Conservation (phyloP, 371 early-diverging fungal genomes). For the Lichtheimia ornata region DNA sequence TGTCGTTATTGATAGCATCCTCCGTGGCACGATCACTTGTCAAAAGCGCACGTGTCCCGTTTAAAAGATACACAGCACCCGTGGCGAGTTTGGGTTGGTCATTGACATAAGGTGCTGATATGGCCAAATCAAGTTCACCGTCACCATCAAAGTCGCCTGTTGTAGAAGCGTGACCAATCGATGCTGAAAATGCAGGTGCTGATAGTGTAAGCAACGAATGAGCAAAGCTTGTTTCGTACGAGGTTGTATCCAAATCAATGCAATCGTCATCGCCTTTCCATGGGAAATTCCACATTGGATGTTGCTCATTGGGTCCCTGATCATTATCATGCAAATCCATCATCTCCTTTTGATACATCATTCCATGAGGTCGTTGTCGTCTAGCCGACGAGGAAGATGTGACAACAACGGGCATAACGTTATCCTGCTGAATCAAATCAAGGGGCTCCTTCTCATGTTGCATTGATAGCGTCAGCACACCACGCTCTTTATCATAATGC, state of each 20-base stretch:
- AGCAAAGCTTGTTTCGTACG: background rate
- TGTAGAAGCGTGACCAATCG: conserved; percentile 66
- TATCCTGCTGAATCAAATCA: too few relatives aligned
- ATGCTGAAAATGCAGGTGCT: conserved; percentile 54
- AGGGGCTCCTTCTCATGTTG: too few relatives aligned
- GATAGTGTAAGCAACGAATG: conserved; percentile 31
- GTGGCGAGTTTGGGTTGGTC: conserved; percentile 28
- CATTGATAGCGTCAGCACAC: conserved; percentile 10
- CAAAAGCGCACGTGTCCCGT: conserved; percentile 9
- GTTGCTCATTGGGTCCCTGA: too few relatives aligned
- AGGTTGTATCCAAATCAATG: too few relatives aligned
- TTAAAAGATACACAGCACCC: conserved; percentile 70
- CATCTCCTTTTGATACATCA: too few relatives aligned
- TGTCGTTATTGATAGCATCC: conserved; percentile 19
- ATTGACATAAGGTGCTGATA: conserved; percentile 71
- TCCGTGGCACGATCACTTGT: background rate
- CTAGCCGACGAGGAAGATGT: too few relatives aligned
- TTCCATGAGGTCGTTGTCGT: too few relatives aligned
- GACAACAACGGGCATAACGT: too few relatives aligned
- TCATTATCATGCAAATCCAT: too few relatives aligned
- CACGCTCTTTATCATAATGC: conserved; percentile 6
- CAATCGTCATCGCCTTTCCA: too few relatives aligned
- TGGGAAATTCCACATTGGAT: too few relatives aligned
- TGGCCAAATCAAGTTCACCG: conserved; percentile 61
- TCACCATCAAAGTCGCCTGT: conserved; percentile 74